A percentile compares a stretch with the other conserved stretches of the same genome.
Conservation (phyloP, 23 red algal species). For the Chondrus crispus region DNA sequence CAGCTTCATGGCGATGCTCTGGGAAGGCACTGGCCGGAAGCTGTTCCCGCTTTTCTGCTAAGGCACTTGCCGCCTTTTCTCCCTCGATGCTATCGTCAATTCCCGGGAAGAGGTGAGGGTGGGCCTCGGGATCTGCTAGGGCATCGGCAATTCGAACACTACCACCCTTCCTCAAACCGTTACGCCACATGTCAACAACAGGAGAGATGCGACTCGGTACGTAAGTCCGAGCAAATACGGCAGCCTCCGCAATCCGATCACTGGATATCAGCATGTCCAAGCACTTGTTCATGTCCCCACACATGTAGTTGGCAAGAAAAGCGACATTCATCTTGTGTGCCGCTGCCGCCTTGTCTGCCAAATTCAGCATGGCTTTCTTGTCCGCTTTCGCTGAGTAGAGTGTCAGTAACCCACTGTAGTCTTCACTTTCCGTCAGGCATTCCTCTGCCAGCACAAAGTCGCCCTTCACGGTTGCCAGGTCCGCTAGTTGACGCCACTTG, state of each 20-base stretch:
- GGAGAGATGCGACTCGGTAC: conserved; percentile 52
- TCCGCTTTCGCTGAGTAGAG: conserved; percentile 67
- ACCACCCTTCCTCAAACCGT: conserved; percentile 61
- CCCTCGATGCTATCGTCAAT: conserved; percentile 52
- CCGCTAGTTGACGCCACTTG: conserved; percentile 87
- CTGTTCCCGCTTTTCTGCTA: conserved; percentile 35
- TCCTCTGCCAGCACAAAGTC: conserved; percentile 83
- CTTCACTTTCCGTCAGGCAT: conserved; percentile 76
- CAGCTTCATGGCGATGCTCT: conserved; percentile 66
- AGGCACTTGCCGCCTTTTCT: conserved; percentile 49
- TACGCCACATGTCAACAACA: conserved; percentile 79
- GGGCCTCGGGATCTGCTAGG: conserved; percentile 73
- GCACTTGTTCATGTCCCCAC: conserved; percentile 68
- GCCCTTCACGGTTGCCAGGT: conserved; percentile 74
- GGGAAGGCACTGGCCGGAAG: conserved; percentile 36
- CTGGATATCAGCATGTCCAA: conserved; percentile 67
- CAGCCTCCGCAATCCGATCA: conserved; percentile 82
- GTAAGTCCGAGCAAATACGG: conserved; percentile 91
- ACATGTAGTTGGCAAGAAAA: conserved; percentile 75
- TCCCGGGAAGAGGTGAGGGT: conserved; percentile 81
- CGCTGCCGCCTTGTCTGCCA: conserved; percentile 48
- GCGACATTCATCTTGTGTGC: conserved; percentile 89
- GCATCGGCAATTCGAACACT: conserved; percentile 77
- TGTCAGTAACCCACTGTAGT: conserved; percentile 80
- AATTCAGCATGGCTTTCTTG: conserved; percentile 48